Evolutionary conservation across 345 rosid genomes (phyloP), one percentile per base, ranked within the genome.

Genomic region (Chamaenerion angustifolium): DNA sequence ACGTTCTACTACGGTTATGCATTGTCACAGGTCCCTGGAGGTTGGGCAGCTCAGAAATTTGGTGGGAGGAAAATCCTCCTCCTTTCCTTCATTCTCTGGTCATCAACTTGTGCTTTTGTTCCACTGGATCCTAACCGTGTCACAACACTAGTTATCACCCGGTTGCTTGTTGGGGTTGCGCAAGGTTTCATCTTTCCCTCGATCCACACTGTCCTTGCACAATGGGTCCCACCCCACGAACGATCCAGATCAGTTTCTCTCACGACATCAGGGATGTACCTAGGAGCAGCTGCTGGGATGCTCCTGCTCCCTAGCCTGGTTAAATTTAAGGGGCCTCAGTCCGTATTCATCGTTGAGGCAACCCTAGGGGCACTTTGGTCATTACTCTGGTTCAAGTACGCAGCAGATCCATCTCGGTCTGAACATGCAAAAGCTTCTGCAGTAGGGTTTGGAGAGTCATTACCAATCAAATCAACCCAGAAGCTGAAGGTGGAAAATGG

Each of bases 191-290:
- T 92, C 58, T 92, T 92, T 59, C 96, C 96, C 1, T 90, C 96
- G 52, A 90, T 86, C 62, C 96, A 90, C 62, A 90, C 93, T 1
- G 94, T 90, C 69, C 77, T 90, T 56, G 98, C 96, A 18, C 92
- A 87, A 72, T 92, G 98, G 96, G 96, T 92, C 42, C 96, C 96
- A 8, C 96, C 98, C n/a, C 96, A 87, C 52, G 95, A 92, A 66
- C 75, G 98, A 54, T 92, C 98, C 61, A 82, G 96, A 63, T 76
- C 95, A 13, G 98, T 92, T 59, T 87, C 98, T 1, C 87, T 92
- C 57, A 87, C 98, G 11, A 92, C 88, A 14, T 92, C 93, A 0
- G 98, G 96, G 52, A 87, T 92, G 98, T 92, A 92, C 66, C 71
- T 92, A 46, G 96, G 98, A 46, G 96, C 96, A 43, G 96, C 98